A percentile compares a stretch with the other conserved stretches of the same genome.
Evolutionary conservation across 2,329 filamentous ascomycete genomes (phyloP).

Genomic region (Penicillium sp.): DNA sequence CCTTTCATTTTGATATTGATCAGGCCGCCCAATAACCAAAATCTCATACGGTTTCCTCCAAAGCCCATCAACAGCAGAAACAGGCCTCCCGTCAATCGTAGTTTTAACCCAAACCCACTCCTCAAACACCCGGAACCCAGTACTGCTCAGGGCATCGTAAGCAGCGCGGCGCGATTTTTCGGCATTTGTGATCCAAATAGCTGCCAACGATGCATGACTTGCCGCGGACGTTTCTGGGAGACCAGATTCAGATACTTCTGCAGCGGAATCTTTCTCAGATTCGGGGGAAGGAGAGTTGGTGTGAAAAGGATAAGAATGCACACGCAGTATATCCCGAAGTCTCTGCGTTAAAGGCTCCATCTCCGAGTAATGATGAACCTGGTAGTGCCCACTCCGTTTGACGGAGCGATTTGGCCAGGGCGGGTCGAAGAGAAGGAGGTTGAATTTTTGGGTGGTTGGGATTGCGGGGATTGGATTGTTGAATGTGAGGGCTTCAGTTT

Average conservation of each 20-base stretch:
- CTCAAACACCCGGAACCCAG: constrained; percentile 59
- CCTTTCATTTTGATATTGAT: background rate
- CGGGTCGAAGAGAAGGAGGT: constrained; percentile 67
- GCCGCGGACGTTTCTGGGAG: background rate
- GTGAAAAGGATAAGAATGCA: constrained; percentile 51
- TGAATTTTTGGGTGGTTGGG: constrained; percentile 52
- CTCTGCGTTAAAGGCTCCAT: constrained; percentile 37
- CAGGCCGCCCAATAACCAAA: constrained; percentile 54
- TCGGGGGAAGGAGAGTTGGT: constrained; percentile 10
- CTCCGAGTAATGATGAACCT: constrained; percentile 40
- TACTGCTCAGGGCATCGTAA: constrained; percentile 50
- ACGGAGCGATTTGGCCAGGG: constrained; percentile 69
- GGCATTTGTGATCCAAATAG: constrained; percentile 69
- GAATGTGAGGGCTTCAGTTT: background rate
- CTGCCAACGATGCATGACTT: constrained; percentile 50
- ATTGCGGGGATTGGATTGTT: constrained; percentile 37
- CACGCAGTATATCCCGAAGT: constrained; percentile 54
- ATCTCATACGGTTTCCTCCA: constrained; percentile 69
- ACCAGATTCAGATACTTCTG: background rate
- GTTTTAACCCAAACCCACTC: constrained; percentile 71
- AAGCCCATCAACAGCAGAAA: constrained; percentile 57
- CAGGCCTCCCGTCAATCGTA: constrained; percentile 59
- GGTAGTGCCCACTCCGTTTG: constrained; percentile 58
- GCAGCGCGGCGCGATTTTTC: constrained; percentile 55
- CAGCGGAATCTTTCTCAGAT: no score